Evolutionary conservation across 2,329 filamentous ascomycete genomes (phyloP), one percentile per base, ranked within the genome.

Genomic region (Monosporascus sp.): DNA sequence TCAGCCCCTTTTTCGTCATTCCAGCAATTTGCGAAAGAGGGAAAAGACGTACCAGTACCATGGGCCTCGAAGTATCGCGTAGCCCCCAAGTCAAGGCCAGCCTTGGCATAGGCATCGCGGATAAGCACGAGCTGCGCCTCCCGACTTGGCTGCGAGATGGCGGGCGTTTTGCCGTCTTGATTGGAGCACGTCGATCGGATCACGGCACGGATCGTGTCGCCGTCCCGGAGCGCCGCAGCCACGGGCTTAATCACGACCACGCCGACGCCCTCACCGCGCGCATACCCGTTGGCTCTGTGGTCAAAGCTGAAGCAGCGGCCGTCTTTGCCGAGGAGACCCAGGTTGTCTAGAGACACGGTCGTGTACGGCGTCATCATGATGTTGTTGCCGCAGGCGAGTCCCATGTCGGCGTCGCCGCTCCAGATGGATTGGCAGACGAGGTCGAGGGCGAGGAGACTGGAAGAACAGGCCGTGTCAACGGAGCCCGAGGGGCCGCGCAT

Each of bases 261-360:
- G 0, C 63, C 72, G 1, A 73, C 60, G 3, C 76, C 78, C 53
- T 81, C 78, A 1, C 76, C 78, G 14, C 77, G 67, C 0, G 67
- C 74, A 55, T 80, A 82, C 0, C 79, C 80, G 53, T 75, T 67
- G 1, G 71, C 76, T 14, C 62, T 56, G 3, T 63, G 54, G 51
- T 77, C 75, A 48, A 70, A 75, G 5, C 57, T 59, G 20, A 64
- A 61, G 20, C 60, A 72, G 20, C 52, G 56, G 3, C 67, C 60
- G 48, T 66, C 61, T 0, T 58, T 58, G 3, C 62, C 64, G 1
- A 68, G 52, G 41, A 66, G 66, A 22, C 55, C 51, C 22, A 64
- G 51, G 44, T 65, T 64, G 11, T 48, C 52, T 45, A 56, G 14
- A 20, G 24, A 51, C 39, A 8, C 22, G 37, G 7, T n/a, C n/a